Base-by-base conservation (phyloP, 352 stramenopile genomes). In the Globisporangium polare region DNA sequence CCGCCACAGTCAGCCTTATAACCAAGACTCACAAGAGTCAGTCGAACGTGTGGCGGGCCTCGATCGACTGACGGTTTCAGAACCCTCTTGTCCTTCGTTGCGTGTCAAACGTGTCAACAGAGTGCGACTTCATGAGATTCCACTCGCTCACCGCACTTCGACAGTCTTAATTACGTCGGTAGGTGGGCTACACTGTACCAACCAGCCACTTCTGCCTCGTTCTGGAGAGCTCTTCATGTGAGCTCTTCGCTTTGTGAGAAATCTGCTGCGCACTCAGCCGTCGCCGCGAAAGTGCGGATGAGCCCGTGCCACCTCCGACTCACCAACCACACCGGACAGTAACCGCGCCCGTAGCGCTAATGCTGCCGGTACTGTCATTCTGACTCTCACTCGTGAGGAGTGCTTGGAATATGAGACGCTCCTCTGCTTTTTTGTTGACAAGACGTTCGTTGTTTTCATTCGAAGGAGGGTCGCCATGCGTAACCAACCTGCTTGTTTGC, bases 81-180 rank as follows among this genome's bases (percentile, higher is more conserved):
- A 39, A 39, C 33, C 9, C 33, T 39, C 9, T 39, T 39, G 33
- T 39, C 33, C 33, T 20, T 20, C 17, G 5, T 18, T 35, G 35
- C 13, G 37, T 59, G 53, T 59, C 53, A 59, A 50, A 50, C 53
- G 53, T 37, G 53, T 59, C 53, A 50, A 39, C 24, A 59, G 53
- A 29, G 53, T 46, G 37, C 22, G n/a, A 2, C 29, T 31, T n/a
- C 17, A 41, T 41, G 53, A 47, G 45, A 51, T 29, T 51, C 29
- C 43, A 29, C n/a, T n/a, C n/a, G n/a, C n/a, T n/a, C 1, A 17
- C 29, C 4, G 29, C 33, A 39, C 33, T 39, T n/a, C n/a, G n/a
- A n/a, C n/a, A n/a, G n/a, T n/a, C n/a, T n/a, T n/a, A n/a, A n/a
- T n/a, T n/a, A n/a, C n/a, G n/a, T n/a, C n/a, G n/a, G n/a, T n/a